Evolutionary conservation across 2,329 filamentous ascomycete genomes (phyloP), one percentile per base, ranked within the genome.

Genomic region (Apiospora pterosperma): DNA sequence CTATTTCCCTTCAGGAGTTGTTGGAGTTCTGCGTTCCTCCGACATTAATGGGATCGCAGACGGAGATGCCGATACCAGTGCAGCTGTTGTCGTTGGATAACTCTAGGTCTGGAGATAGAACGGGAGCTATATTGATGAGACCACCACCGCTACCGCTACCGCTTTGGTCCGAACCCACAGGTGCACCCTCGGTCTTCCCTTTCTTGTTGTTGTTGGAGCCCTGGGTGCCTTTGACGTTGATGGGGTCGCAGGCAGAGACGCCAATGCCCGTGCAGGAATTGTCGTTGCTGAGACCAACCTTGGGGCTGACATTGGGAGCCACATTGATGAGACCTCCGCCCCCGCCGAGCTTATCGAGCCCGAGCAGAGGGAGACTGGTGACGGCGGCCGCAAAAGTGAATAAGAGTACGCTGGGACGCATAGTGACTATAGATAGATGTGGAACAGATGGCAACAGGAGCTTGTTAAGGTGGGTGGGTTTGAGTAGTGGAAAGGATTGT

Each of bases 21-120:
- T 67, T 62, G 8, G 66, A 66, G 28, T 65, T 63, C 59, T 67
- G 64, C 21, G 44, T 63, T 8, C 66, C 64, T 31, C 52, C 39
- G 11, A 72, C 70, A 8, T 69, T 72, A 62, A 71, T 71, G 25
- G 69, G 70, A 44, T 72, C 70, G 39, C 69, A 72, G 2, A 67
- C 70, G 0, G 68, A 70, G 48, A 71, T 68, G 31, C 70, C 70
- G 21, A 72, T 41, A 25, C 70, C 70, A 23, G 41, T 34, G 38
- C 69, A 72, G 64, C 64, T 66, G 63, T 72, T 70, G 36, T 65
- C 64, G 64, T 67, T 67, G 62, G 38, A 62, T 2, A 71, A 39
- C 44, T 62, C 62, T 42, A 69, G 10, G 1, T 65, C 65, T 0
- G 69, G 70, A 0, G 65, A 63, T 21, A 69, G n/a, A 6, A 16